Percentiles rank a stretch among this genome's conserved stretches.
These are phyloP conservation scores for Adansonia gregorii DNA, from an alignment of 441 rosid species.

Conservation along the genomic window DNA sequence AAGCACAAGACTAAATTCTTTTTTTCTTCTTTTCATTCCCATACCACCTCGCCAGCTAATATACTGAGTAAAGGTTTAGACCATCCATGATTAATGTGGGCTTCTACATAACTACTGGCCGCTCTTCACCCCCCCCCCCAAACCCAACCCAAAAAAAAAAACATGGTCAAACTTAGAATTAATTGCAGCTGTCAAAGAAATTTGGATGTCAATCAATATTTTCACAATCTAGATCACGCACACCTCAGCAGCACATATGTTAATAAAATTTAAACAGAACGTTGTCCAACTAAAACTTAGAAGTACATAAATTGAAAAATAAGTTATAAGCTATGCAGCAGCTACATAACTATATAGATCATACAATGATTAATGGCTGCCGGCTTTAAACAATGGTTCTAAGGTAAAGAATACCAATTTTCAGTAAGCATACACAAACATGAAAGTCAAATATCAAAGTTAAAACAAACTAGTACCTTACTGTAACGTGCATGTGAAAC, in stretches of 20 bases:
- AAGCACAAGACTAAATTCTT: not conserved
- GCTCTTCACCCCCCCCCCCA: not conserved
- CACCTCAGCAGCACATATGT: not conserved
- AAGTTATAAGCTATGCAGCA: not conserved
- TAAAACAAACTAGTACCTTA: conserved; percentile 59
- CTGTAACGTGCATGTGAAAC: conserved; percentile 90
- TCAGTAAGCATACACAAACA: not conserved
- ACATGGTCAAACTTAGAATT: not conserved
- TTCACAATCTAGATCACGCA: not conserved
- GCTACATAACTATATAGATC: not conserved
- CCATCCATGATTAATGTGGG: conserved; percentile 7
- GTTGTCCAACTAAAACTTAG: not conserved
- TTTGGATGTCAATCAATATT: not conserved
- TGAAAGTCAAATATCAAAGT: conserved; percentile 14
- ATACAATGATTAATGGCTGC: not conserved
- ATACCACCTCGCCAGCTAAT: not conserved
- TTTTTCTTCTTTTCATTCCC: not conserved
- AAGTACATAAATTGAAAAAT: not conserved
- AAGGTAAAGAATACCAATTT: not conserved
- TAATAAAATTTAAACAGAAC: not conserved
- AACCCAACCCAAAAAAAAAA: not conserved
- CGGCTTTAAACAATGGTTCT: not conserved
- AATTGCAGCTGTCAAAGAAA: not conserved
- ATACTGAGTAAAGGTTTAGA: not conserved
- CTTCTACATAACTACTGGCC: not conserved